Evolutionary conservation across 108 stramenopile species (phyloP), one percentile per base, ranked within the genome.

Genomic region (Nitzschia sp.): DNA sequence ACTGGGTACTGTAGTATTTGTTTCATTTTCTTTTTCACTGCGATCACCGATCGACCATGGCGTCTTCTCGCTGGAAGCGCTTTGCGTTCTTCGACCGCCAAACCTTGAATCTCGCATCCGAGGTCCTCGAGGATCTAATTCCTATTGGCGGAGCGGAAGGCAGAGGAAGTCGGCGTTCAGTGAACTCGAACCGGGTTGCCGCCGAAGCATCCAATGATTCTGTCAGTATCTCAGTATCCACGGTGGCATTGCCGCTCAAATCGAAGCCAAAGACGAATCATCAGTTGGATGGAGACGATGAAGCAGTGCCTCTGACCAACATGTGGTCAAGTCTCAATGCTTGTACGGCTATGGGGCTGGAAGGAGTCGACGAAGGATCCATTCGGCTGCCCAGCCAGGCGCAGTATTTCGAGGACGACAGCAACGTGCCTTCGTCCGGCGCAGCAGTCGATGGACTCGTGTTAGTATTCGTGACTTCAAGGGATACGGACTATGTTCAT

Each of bases 11-110:
- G 38, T 41, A 13, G 13, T 41, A 11, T 41, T 11, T 13, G 13
- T 41, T 41, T 41, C 38, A 21, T 21, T 50, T 50, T 50, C 48
- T n/a, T 50, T 50, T 21, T 50, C 8, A 11, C 13, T 50, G 13
- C 13, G 16, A 21, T 21, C 9, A 19, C 13, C 16, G 4, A 4
- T 16, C 19, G 21, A 68, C 2, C 34, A 91, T 91, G 90, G 85
- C 90, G 45, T 83, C 84, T 56, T 88, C 88, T 46, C 85, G 92
- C 15, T 93, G 92, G 92, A 90, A 90, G 63, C 88, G 93, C 11
- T 94, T 94, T 69, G 89, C 89, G 47, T 94, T 94, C 80, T 94
- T 94, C 73, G 93, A 94, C 32, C 85, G 89, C 6, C 70, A 87
- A 47, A 84, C 80, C 25, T 79, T 91, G 30, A 75, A 72, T 41